Conservation (phyloP, 2,329 filamentous ascomycete genomes). For the Pezicula neosporulosa region DNA sequence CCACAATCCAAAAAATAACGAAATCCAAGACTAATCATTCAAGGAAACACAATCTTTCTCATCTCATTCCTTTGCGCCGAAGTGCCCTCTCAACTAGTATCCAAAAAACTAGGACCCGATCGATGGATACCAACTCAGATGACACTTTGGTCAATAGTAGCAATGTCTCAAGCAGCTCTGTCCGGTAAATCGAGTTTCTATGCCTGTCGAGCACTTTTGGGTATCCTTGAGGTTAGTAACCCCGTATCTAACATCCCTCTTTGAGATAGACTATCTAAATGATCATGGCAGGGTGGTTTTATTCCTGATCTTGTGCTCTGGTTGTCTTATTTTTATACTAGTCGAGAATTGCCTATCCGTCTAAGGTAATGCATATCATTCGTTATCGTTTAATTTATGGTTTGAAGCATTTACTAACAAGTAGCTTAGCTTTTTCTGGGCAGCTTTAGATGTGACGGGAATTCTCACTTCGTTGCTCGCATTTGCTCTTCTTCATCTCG, state of each 20-base stretch:
- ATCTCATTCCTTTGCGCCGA: conserved; percentile 54
- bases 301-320: conserved; percentile 62
- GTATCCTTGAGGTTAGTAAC: conserved; percentile 30
- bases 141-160: conserved; percentile 45
- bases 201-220: conserved; percentile 34
- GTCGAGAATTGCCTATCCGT: conserved; percentile 62
- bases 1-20: no score
- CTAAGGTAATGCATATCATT: conserved; percentile 39
- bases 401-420: background rate
- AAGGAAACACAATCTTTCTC: conserved; percentile 50
- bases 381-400: no score
- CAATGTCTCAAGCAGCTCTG: conserved; percentile 41
- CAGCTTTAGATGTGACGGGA: conserved; percentile 43
- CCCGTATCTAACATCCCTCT: background rate
- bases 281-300: conserved; percentile 44
- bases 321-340: conserved; percentile 71
- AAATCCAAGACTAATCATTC: no score
- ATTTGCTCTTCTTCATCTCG: conserved; percentile 49
- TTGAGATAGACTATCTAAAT: background rate
- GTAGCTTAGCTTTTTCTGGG: conserved; percentile 59
- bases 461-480: conserved; percentile 49
- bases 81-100: conserved; percentile 57
- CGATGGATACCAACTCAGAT: conserved; percentile 50
- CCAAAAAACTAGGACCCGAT: conserved; percentile 50
- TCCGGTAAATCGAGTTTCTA: conserved; percentile 39